Percentiles rank a stretch among this genome's conserved stretches.
phyloP scores from a whole-genome alignment of 805 yeast species.

The Lipomyces spencermartinsiae region DNA sequence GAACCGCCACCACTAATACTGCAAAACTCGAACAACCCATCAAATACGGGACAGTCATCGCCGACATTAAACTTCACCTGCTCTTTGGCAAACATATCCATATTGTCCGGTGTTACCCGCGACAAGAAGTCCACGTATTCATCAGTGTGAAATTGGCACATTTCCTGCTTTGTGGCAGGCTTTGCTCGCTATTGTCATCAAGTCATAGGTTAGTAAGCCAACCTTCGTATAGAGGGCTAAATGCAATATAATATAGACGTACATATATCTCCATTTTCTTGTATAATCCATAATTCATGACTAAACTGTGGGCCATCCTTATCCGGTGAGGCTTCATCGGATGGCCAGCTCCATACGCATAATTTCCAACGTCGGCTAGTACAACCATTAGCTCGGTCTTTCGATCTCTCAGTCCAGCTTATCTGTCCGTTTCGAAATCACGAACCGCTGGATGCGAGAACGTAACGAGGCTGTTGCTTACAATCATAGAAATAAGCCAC shows the following conservation, averaged over 20 bases:
- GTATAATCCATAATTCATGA: slow-evolving; percentile 96
- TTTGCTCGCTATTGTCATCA: slow-evolving; percentile 66
- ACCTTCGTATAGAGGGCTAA: neutral
- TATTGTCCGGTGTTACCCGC: slow-evolving; percentile 34
- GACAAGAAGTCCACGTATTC: slow-evolving; percentile 84
- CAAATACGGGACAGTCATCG: slow-evolving; percentile 94
- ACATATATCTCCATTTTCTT: slow-evolving; percentile 93
- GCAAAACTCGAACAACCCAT: slow-evolving; percentile 91
- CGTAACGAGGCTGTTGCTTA: slow-evolving; percentile 33
- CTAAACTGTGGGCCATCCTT: slow-evolving; percentile 96
- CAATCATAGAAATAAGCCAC: slow-evolving; percentile 82
- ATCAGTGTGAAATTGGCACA: slow-evolving; percentile 98
- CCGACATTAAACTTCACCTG: slow-evolving; percentile 93
- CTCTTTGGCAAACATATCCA: slow-evolving; percentile 67
- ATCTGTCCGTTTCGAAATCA: neutral
- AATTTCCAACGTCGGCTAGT: slow-evolving; percentile 90
- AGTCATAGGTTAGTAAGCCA: neutral
- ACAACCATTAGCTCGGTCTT: neutral
- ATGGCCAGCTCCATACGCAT: slow-evolving; percentile 97
- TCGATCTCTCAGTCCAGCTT: neutral
- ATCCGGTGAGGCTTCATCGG: slow-evolving; percentile 99
- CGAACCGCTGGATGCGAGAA: neutral
- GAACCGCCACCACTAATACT: slow-evolving; percentile 92
- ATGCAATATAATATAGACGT: slow-evolving; percentile 21
- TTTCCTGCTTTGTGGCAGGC: slow-evolving; percentile 97